Evolutionary conservation across 108 stramenopile genomes (phyloP).

Genomic region (Cyclotella cryptica): DNA sequence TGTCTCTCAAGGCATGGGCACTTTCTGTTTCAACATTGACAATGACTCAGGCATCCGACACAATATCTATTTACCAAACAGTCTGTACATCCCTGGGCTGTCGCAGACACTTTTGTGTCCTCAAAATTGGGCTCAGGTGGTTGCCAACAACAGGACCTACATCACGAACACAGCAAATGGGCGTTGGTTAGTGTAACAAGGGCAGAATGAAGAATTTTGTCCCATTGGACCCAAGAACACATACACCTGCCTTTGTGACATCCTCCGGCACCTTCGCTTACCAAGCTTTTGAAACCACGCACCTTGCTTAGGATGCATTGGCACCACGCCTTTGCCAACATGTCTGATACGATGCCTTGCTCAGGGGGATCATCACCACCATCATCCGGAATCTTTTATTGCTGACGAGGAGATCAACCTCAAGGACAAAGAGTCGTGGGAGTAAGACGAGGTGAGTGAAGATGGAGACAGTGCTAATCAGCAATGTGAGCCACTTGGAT

Average conservation of each 20-base stretch:
- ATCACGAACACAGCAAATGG: neutral
- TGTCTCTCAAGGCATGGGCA: neutral
- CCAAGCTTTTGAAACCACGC: conserved; percentile 4
- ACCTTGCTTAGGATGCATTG: neutral
- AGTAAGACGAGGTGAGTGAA: neutral
- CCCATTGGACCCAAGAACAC: conserved; percentile 5
- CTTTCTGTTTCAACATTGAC: too few relatives aligned
- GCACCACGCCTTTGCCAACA: neutral
- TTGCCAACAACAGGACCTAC: neutral
- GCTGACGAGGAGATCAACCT: conserved; percentile 6
- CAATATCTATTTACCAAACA: too few relatives aligned
- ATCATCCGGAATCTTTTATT: conserved; percentile 8
- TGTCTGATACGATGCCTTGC: neutral
- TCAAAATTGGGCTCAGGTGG: neutral
- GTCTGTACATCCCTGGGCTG: too few relatives aligned
- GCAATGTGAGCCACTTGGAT: conserved; percentile 1
- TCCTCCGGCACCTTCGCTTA: conserved; percentile 4
- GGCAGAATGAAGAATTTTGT: neutral
- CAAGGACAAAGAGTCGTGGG: neutral
- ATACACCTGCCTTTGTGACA: conserved; percentile 20
- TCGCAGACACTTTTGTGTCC: too few relatives aligned
- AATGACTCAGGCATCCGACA: too few relatives aligned
- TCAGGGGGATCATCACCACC: neutral
- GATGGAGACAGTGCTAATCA: conserved; percentile 7
- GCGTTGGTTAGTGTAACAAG: too few relatives aligned